Base-by-base conservation (phyloP, 1,139 yeast species). In the Magnusiomyces suaveolens region DNA sequence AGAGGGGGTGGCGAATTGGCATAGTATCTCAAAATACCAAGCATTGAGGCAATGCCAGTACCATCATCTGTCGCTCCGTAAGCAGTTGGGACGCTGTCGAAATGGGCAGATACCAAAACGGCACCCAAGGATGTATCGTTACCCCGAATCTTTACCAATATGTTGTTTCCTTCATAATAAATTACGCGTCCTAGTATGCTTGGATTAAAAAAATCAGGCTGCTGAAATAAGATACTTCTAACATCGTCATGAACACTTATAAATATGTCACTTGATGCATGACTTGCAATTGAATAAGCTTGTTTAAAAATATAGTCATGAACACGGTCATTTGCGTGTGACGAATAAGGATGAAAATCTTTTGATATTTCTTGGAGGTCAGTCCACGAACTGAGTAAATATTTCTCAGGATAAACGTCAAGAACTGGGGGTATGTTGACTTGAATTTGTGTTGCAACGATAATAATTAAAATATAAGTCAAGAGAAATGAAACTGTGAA, bases 21-120 rank as follows among this genome's bases (percentile, higher is more conserved):
- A 60, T 74, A 79, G 60, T 80, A 71, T 49, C 80, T 74, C 58
- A 89, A 71, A 1, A 86, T 72, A 1, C 92, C 95, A 48, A 89
- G 72, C 76, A 88, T 72, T 4, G 92, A 78, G 1, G 92, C 95
- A 57, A 87, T 76, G n/a, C 97, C 97, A 73, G 84, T 83, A 0
- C 97, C 97, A 65, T 87, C 96, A 67, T 90, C 97, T 4, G 97
- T 89, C 3, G 94, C 82, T 29, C 97, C 97, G 64, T 74, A 81
- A 16, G 90, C 83, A 2, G 95, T 80, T 20, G 96, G 95, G 1
- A 89, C 97, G 8, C 94, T 82, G 70, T 90, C 97, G 64, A 73
- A 90, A 69, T 90, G 97, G 2, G 96, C 90, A 60, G 95, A 84
- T 2, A 90, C 66, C 51, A 90, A 71, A 2, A 88, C 70, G 0